Percentiles rank a stretch among this genome's conserved stretches.
Conservation (phyloP, 768 basidiomycete genomes). For the Tephrocybe rancida region DNA sequence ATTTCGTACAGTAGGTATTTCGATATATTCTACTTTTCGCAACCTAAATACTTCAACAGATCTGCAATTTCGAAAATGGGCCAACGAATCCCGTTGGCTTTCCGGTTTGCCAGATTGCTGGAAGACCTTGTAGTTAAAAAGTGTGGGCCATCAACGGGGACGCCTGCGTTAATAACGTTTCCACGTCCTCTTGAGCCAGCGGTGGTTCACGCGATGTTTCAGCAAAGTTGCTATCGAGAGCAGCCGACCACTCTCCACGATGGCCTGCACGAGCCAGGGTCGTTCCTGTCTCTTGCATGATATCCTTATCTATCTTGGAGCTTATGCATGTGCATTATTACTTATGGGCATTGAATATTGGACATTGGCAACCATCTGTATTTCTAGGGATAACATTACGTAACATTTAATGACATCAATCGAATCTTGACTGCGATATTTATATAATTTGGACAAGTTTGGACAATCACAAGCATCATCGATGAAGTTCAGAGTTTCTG, state of each 20-base stretch:
- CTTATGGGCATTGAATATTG: too few species aligned
- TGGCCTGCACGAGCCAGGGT: slow-evolving; percentile 35
- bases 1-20: slow-evolving; percentile 62
- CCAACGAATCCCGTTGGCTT: slow-evolving; percentile 66
- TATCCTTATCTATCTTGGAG: background rate
- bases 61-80: slow-evolving; percentile 63
- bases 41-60: slow-evolving; percentile 30
- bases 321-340: background rate
- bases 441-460: too few species aligned
- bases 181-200: slow-evolving; percentile 33
- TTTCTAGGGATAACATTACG: background rate
- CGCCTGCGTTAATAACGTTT: slow-evolving; percentile 33
- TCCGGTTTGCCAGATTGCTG: slow-evolving; percentile 60
- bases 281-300: slow-evolving; percentile 33
- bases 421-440: too few species aligned
- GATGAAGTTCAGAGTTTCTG: slow-evolving; percentile 42
- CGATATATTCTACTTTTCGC: background rate
- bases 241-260: slow-evolving; percentile 32
- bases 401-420: background rate
- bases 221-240: slow-evolving; percentile 26
- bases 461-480: too few species aligned
- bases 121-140: slow-evolving; percentile 44
- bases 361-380: too few species aligned
- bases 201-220: slow-evolving; percentile 32
- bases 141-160: slow-evolving; percentile 33